Percentiles rank a stretch among this genome's conserved stretches.
These are phyloP conservation scores for Wallacemonas sp. DNA, from an alignment of 208 protist genomes.

Conservation along the genomic window DNA sequence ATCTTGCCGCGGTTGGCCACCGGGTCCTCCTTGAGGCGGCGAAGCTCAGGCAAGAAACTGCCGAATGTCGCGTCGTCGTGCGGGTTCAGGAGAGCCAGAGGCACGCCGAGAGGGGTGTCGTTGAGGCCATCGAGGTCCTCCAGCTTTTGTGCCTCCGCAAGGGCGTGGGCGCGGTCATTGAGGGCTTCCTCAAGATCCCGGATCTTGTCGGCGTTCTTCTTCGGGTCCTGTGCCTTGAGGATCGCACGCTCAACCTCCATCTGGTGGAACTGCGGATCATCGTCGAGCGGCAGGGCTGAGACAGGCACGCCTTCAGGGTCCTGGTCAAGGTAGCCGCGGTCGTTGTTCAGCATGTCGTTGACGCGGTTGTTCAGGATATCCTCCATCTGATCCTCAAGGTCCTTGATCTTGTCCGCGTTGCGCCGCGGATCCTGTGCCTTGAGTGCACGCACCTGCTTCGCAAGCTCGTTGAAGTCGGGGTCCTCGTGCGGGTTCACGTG, in stretches of 20 bases:
- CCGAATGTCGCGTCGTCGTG: constrained; percentile 56
- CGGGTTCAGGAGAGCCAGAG: constrained; percentile 45
- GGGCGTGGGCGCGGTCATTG: constrained; percentile 61
- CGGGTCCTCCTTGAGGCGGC: constrained; percentile 19
- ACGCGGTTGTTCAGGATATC: constrained; percentile 48
- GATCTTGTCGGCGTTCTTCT: constrained; percentile 41
- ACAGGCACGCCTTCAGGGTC: constrained; percentile 62
- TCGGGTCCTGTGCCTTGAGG: constrained; percentile 50
- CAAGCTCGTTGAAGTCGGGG: constrained; percentile 49
- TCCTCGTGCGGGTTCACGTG: constrained; percentile 61
- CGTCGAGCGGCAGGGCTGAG: constrained; percentile 36
- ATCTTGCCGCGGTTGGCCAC: constrained; percentile 36
- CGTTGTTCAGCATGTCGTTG: constrained; percentile 36
- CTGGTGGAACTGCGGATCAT: constrained; percentile 44
- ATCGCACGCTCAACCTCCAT: constrained; percentile 66
- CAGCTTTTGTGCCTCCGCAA: constrained; percentile 51
- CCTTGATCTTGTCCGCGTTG: constrained; percentile 40
- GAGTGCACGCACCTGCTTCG: constrained; percentile 48
- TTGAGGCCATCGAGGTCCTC: constrained; percentile 56
- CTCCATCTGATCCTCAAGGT: constrained; percentile 57
- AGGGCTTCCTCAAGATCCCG: constrained; percentile 60
- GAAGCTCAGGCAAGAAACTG: constrained; percentile 17
- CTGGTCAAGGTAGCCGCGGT: constrained; percentile 62
- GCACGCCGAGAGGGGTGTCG: constrained; percentile 40
- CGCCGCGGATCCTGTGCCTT: constrained; percentile 43